A percentile compares a stretch with the other conserved stretches of the same genome.
phyloP scores from a whole-genome alignment of 2,329 filamentous ascomycete genomes.

The Aspergillus transmontanensis region DNA sequence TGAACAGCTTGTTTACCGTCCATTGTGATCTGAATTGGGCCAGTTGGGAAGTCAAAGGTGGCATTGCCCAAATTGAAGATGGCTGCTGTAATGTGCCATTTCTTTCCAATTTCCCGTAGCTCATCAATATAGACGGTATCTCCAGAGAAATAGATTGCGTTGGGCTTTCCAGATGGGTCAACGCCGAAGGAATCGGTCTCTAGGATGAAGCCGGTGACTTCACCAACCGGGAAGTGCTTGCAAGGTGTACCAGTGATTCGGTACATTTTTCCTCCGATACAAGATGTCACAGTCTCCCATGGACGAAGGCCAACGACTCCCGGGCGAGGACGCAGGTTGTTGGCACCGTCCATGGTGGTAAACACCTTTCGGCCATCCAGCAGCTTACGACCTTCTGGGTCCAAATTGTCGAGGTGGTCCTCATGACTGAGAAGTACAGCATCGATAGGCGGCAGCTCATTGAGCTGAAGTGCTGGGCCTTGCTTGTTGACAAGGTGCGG shows the following conservation, averaged over 20 bases:
- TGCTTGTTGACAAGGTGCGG: background rate
- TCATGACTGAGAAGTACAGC: conserved; percentile 15
- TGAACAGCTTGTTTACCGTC: conserved; percentile 45
- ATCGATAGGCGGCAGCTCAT: conserved; percentile 15
- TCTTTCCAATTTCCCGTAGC: conserved; percentile 34
- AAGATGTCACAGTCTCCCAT: conserved; percentile 39
- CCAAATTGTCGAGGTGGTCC: conserved; percentile 15
- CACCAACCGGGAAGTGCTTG: conserved; percentile 46
- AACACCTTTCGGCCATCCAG: conserved; percentile 14
- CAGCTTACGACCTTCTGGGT: conserved; percentile 14
- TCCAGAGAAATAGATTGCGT: conserved; percentile 47
- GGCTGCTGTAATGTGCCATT: conserved; percentile 40
- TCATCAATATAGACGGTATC: conserved; percentile 40
- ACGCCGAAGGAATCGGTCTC: conserved; percentile 39
- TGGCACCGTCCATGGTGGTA: conserved; percentile 14
- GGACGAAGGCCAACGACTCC: conserved; percentile 37
- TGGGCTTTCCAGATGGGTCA: conserved; percentile 37
- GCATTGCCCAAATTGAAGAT: conserved; percentile 43
- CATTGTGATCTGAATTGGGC: conserved; percentile 46
- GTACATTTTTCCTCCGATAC: conserved; percentile 36
- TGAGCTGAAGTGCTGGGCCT: conserved; percentile 6
- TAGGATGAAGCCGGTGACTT: conserved; percentile 49
- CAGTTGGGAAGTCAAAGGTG: conserved; percentile 23
- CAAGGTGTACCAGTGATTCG: conserved; percentile 48
- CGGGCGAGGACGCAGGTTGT: conserved; percentile 9